These are phyloP conservation scores for Bimuria novae-zelandiae DNA, from an alignment of 2,329 filamentous ascomycete genomes.

Conservation along the genomic window DNA sequence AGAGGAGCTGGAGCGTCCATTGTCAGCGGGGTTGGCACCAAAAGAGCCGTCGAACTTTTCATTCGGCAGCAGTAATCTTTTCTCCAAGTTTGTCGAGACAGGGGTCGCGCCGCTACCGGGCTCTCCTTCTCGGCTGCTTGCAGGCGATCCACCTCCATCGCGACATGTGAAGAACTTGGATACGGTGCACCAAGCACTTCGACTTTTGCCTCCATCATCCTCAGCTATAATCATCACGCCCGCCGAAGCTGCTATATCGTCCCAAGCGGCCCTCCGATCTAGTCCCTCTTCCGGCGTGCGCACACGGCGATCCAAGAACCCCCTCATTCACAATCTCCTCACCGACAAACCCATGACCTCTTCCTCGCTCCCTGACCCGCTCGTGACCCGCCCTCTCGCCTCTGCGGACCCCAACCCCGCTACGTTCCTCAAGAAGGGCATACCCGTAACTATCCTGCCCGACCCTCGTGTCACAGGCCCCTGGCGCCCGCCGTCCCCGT, in stretches of 20 bases:
- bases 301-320: conserved; percentile 71
- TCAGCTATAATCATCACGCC: conserved; percentile 91
- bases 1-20: conserved; percentile 58
- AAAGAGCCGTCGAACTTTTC: conserved; percentile 14
- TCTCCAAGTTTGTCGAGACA: conserved; percentile 50
- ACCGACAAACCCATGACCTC: conserved; percentile 94
- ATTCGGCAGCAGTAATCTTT: conserved; percentile 47
- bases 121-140: conserved; percentile 18
- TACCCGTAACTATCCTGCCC: conserved; percentile 84
- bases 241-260: conserved; percentile 72
- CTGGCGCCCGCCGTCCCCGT: conserved; percentile 70
- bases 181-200: conserved; percentile 70
- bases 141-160: conserved; percentile 22
- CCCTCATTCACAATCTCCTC: conserved; percentile 90
- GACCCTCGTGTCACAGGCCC: conserved; percentile 62
- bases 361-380: conserved; percentile 75
- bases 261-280: conserved; percentile 34
- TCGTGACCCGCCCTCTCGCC: conserved; percentile 33
- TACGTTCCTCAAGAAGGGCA: conserved; percentile 87
- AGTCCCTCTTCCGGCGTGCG: conserved; percentile 51
- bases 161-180: conserved; percentile 72
- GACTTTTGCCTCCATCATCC: conserved; percentile 78
- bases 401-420: conserved; percentile 57
- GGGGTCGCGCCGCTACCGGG: conserved; percentile 28
- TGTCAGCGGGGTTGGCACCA: conserved; percentile 15